Base-by-base conservation (phyloP, 495 filamentous ascomycete genomes). In the Trypethelium eluteriae region DNA sequence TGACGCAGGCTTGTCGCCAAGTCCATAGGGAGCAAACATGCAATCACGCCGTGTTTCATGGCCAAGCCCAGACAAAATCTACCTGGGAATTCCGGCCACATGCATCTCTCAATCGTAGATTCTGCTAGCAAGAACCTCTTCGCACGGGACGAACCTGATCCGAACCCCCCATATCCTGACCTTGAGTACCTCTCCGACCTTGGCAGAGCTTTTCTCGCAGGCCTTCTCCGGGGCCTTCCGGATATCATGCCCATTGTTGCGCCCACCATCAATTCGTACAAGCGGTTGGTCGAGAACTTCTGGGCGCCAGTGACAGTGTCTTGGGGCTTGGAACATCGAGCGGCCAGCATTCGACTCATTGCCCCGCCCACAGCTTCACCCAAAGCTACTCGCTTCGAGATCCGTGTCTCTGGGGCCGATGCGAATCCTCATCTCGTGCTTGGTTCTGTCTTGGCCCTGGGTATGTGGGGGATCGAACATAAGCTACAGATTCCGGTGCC, bases 231-330 rank as follows among this genome's bases (percentile, higher is more conserved):
- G 4, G 94, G 92, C 0, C 80, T 98, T 3, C 91, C 94, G 12
- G 93, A 97, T 69, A 84, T 98, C 67, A 98, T 98, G 94, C 95
- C 95, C 1, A 76, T 97, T 63, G 79, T 98, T 10, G 95, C 93
- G 2, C 94, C 94, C 1, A 98, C 91, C 4, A 83, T 98, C 75
- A 98, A 98, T 77, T 93, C 89, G 68, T 98, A 98, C 80, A 98
- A 98, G 75, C 88, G 95, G 1, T 82, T 98, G 2, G 94, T 98
- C 11, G 94, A 98, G 81, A 98, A 98, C 75, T 97, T 96, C 78
- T 98, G 95, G 95, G 94, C 94, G 0, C 94, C 94, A 0, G 93
- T 98, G 5, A 97, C 92, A 0, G 94, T 97, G 1, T 95, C 90
- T 2, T 98, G 94, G 95, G 94, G 95, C 1, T 76, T 97, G 7